Base-by-base conservation (phyloP, 2,329 filamentous ascomycete genomes). In the Clarireedia hainanense region DNA sequence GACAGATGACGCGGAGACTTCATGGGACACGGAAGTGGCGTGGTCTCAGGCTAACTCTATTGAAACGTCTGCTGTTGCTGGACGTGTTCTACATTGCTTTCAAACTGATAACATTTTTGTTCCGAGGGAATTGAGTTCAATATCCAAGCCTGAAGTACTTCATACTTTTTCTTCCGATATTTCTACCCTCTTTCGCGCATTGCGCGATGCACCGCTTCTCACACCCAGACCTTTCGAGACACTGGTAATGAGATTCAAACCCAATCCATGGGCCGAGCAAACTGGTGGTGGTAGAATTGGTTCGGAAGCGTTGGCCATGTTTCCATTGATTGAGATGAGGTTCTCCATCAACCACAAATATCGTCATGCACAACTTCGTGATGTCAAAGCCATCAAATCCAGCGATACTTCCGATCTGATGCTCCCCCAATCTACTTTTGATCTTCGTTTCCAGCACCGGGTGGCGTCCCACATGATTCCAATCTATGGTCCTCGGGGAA, bases 401-500 rank as follows among this genome's bases (percentile, higher is more conserved):
- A 56, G 61, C 5, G 46, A 49, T 10, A 60, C 50, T 7, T 59
- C 60, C 3, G 66, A 69, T 57, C 56, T 70, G 3, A 67, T 69
- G 66, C 56, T 70, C 10, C 68, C 68, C 10, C 60, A 67, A 27
- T 61, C 61, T 37, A 50, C 56, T 6, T 60, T 64, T n/a, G 68
- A 70, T 58, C 48, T 70, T 17, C 60, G 65, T 14, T 68, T 70
- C 48, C 60, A 64, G 26, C 65, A 66, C 26, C 59, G 40, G n/a
- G 64, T 58, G 2, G 61, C 51, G 5, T 60, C 57, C 37, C 55
- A 50, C n/a, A 54, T 69, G 17, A 34, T 39, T 4, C 9, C 24
- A 49, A n/a, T 23, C 49, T 2, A 40, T 53, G n/a, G 12, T 23
- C 17, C 9, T 37, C 12, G 9, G 3, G 26, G 24, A n/a, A 46